These are phyloP conservation scores for Flaveria bidentis DNA, from an alignment of 129 eudicot genomes.

Conservation along the genomic window DNA sequence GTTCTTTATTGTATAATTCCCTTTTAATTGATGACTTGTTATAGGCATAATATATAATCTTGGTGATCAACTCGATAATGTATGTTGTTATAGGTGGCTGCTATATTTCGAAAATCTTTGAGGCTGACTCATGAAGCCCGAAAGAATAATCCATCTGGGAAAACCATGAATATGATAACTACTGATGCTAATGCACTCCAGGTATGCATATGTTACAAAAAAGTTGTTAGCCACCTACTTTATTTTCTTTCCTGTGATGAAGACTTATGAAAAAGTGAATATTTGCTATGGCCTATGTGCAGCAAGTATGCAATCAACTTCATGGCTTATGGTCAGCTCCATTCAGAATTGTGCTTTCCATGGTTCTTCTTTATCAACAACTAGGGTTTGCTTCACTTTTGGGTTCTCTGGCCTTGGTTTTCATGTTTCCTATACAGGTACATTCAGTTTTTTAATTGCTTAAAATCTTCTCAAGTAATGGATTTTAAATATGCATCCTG, in stretches of 20 bases:
- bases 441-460: background rate
- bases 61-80: constrained; percentile 7
- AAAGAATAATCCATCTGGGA: constrained; percentile 70
- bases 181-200: constrained; percentile 95
- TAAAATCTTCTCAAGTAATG: background rate
- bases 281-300: constrained; percentile 27
- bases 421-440: constrained; percentile 93
- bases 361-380: constrained; percentile 85
- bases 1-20: background rate
- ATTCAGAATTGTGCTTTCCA: constrained; percentile 72
- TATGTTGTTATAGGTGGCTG: constrained; percentile 61
- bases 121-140: constrained; percentile 87
- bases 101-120: constrained; percentile 81
- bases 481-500: background rate
- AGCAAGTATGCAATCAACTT: constrained; percentile 93
- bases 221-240: background rate
- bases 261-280: constrained; percentile 4
- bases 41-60: background rate
- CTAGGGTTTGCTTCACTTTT: constrained; percentile 85
- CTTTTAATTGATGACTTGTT: background rate
- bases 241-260: background rate
- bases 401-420: constrained; percentile 68
- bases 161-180: constrained; percentile 86
- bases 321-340: constrained; percentile 97
- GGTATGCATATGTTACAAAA: constrained; percentile 44